These are phyloP conservation scores for Chlamydomonas sp. DNA, from an alignment of 139 green algal genomes.

Conservation along the genomic window DNA sequence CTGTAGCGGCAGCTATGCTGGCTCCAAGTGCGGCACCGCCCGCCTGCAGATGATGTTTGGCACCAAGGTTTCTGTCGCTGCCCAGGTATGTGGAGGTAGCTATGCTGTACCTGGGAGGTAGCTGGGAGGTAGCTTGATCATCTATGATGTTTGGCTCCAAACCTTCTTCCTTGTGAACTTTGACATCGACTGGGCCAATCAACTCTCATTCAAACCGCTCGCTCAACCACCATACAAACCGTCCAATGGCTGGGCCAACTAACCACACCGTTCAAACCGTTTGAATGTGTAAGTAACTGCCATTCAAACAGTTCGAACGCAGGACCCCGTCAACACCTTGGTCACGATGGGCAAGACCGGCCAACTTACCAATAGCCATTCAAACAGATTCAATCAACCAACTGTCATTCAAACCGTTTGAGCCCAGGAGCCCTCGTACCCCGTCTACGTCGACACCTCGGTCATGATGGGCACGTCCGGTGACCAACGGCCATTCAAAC, in stretches of 20 bases:
- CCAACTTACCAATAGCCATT: constrained; percentile 33
- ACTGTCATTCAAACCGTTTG: too few species aligned
- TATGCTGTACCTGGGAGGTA: too few species aligned
- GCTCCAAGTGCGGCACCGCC: constrained; percentile 97
- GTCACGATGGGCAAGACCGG: constrained; percentile 97
- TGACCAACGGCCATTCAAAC: too few species aligned
- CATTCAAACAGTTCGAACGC: constrained; percentile 18
- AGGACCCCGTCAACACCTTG: constrained; percentile 97
- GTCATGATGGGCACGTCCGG: constrained; percentile 97
- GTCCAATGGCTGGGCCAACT: neutral
- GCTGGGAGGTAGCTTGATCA: too few species aligned
- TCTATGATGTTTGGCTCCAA: constrained; percentile 38
- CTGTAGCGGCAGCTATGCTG: too few species aligned
- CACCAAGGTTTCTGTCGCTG: constrained; percentile 42
- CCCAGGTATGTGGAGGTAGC: constrained; percentile 34
- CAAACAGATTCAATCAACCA: too few species aligned
- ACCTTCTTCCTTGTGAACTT: constrained; percentile 55
- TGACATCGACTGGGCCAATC: neutral
- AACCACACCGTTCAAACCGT: too few species aligned
- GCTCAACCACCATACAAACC: neutral
- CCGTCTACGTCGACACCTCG: constrained; percentile 97
- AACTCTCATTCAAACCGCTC: neutral
- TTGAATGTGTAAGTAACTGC: neutral
- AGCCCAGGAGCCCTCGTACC: constrained; percentile 98
- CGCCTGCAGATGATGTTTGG: constrained; percentile 86